A percentile compares a stretch with the other conserved stretches of the same genome.
Evolutionary conservation across 1,284 basidiomycete species (phyloP).

Genomic region (Fomitopsis palustris): DNA sequence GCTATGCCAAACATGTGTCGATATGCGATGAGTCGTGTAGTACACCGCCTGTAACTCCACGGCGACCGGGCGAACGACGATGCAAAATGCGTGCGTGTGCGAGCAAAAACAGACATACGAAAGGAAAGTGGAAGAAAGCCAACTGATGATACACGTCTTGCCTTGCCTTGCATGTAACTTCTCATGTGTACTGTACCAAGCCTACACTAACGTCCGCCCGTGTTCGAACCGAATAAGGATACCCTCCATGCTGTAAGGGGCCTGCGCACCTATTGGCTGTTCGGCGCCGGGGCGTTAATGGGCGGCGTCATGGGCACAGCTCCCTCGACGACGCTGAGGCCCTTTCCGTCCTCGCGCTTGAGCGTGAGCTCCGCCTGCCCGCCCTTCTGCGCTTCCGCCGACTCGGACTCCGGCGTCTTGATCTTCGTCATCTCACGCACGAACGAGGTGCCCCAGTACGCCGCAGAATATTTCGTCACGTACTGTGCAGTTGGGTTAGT

Average conservation of each 20-base stretch:
- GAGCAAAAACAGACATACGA: not conserved
- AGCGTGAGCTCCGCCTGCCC: constrained; percentile 35
- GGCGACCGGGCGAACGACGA: not conserved
- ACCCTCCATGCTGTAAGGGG: not conserved
- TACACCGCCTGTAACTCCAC: no score
- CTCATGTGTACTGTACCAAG: not conserved
- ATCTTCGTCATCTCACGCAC: constrained; percentile 79
- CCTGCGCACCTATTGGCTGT: not conserved
- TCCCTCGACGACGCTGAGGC: constrained; percentile 33
- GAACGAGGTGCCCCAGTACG: constrained; percentile 91
- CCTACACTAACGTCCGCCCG: constrained; percentile 1
- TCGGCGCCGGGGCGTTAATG: constrained; percentile 22
- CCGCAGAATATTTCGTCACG: constrained; percentile 90
- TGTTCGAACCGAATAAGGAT: constrained; percentile 7
- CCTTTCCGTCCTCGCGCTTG: constrained; percentile 30
- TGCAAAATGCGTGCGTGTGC: not conserved
- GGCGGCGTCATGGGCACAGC: constrained; percentile 29
- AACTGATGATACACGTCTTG: not conserved
- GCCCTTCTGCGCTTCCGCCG: constrained; percentile 32
- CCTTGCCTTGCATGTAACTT: not conserved
- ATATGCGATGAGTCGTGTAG: not conserved
- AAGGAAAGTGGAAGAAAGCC: not conserved
- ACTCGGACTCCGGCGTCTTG: constrained; percentile 18
- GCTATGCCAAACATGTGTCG: not conserved
- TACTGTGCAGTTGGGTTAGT: constrained; percentile 42